Conservation (phyloP, 1,284 basidiomycete species). For the Leucoagaricus sp. region DNA sequence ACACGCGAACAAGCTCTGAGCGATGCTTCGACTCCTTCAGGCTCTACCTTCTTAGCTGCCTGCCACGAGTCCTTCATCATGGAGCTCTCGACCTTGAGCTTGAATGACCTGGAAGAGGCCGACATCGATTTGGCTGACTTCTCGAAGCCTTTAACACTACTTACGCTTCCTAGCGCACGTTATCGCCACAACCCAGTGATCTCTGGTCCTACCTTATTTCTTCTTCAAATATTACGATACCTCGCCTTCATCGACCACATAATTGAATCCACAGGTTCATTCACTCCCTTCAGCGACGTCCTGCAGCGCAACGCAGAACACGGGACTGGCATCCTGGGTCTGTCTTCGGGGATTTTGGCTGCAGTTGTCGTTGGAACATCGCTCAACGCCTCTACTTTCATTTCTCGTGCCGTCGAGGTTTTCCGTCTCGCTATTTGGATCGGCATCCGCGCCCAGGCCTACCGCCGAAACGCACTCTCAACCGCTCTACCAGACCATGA, state of each 20-base stretch:
- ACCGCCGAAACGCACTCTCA: slow-evolving; percentile 32
- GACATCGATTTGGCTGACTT: slow-evolving; percentile 48
- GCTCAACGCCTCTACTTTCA: slow-evolving; percentile 38
- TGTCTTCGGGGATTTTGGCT: slow-evolving; percentile 63
- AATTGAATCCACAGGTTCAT: slow-evolving; percentile 24
- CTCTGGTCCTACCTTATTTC: slow-evolving; percentile 49
- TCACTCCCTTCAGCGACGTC: slow-evolving; percentile 35
- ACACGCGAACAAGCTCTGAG: slow-evolving; percentile 31
- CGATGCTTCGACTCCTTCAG: slow-evolving; percentile 38
- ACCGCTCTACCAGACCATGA: slow-evolving; percentile 23
- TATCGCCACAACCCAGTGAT: slow-evolving; percentile 50
- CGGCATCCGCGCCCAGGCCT: slow-evolving; percentile 51
- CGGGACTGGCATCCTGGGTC: slow-evolving; percentile 49
- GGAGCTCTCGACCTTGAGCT: slow-evolving; percentile 48
- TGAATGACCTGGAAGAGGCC: slow-evolving; percentile 32
- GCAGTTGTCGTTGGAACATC: slow-evolving; percentile 57
- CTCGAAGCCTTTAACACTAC: slow-evolving; percentile 35
- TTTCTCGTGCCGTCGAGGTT: slow-evolving; percentile 47
- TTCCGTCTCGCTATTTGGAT: slow-evolving; percentile 62
- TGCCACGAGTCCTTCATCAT: slow-evolving; percentile 51
- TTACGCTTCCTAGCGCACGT: slow-evolving; percentile 32
- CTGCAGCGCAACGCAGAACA: slow-evolving; percentile 35
- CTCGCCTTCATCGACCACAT: slow-evolving; percentile 41
- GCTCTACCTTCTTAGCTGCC: slow-evolving; percentile 37
- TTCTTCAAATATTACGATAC: slow-evolving; percentile 55